These are phyloP conservation scores for Solanum pennellii DNA, from an alignment of 257 asterid species.

Conservation along the genomic window DNA sequence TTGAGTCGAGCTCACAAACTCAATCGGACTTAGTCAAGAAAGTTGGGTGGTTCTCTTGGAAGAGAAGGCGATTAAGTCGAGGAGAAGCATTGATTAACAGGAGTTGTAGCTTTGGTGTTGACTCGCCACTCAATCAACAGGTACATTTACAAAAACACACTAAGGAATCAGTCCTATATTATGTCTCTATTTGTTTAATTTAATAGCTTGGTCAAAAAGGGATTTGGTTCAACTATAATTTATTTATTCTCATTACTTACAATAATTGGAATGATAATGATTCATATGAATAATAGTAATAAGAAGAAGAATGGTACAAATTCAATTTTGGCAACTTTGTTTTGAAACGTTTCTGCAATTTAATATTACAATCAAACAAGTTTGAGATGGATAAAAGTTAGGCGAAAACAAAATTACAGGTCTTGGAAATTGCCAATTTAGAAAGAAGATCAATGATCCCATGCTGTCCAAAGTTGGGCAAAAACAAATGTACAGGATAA, in stretches of 20 bases:
- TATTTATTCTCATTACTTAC: neutral
- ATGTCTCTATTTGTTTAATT: neutral
- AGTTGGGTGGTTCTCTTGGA: constrained; percentile 50
- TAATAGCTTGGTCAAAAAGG: neutral
- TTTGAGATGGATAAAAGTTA: too few relatives aligned
- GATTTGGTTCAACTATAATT: neutral
- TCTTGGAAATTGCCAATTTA: too few relatives aligned
- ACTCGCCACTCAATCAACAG: neutral
- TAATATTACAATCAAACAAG: too few relatives aligned
- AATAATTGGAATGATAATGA: neutral
- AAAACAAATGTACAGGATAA: neutral
- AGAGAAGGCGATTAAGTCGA: constrained; percentile 37
- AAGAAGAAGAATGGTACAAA: too few relatives aligned
- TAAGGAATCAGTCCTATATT: neutral
- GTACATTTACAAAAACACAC: neutral
- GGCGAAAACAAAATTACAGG: neutral
- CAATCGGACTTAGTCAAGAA: constrained; percentile 28
- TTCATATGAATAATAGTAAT: too few relatives aligned
- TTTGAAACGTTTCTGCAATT: neutral
- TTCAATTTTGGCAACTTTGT: neutral
- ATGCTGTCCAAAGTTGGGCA: neutral
- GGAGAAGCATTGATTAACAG: constrained; percentile 19
- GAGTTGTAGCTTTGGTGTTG: constrained; percentile 1
- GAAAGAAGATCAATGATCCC: too few relatives aligned
- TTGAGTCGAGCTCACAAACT: neutral